Percentiles rank a stretch among this genome's conserved stretches.
Evolutionary conservation across 106 monocot species (phyloP).

Genomic region (Cymbidium sinense): DNA sequence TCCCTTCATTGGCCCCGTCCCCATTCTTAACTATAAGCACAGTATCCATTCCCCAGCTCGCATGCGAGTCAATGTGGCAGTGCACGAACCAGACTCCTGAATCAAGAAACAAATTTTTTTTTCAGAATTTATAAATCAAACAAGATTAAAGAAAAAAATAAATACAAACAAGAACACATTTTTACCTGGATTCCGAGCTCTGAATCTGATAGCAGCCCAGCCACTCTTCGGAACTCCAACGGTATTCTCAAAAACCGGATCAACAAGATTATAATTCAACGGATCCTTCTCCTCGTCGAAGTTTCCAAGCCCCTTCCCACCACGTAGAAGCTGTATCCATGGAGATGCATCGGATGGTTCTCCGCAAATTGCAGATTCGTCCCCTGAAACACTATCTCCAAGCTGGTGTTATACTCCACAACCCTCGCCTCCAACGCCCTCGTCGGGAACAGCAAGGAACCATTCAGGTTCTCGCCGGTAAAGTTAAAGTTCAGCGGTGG

Average conservation of each 20-base stretch:
- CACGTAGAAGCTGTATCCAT: constrained; percentile 68
- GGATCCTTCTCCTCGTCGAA: constrained; percentile 20
- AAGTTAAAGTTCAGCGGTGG: constrained; percentile 49
- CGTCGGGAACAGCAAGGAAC: neutral
- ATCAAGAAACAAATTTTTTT: neutral
- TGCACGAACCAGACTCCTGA: constrained; percentile 59
- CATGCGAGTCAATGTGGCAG: constrained; percentile 45
- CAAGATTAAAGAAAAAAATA: too few relatives aligned
- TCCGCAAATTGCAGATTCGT: constrained; percentile 46
- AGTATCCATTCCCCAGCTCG: constrained; percentile 46
- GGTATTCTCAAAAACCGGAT: constrained; percentile 54
- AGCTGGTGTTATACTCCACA: constrained; percentile 39
- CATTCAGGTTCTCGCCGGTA: constrained; percentile 18
- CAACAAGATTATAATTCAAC: constrained; percentile 39
- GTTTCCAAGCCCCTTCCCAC: constrained; percentile 71
- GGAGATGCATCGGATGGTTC: constrained; percentile 65
- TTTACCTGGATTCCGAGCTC: constrained; percentile 42
- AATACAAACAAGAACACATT: too few relatives aligned
- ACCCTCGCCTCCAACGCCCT: constrained; percentile 53
- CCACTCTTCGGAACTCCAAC: constrained; percentile 39
- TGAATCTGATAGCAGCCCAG: constrained; percentile 48
- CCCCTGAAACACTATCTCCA: constrained; percentile 71
- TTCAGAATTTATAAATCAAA: too few relatives aligned
- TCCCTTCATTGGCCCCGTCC: neutral
- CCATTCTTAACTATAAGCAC: constrained; percentile 54